Conservation (phyloP, 1,139 yeast species). For the Yamadazyma oceani region DNA sequence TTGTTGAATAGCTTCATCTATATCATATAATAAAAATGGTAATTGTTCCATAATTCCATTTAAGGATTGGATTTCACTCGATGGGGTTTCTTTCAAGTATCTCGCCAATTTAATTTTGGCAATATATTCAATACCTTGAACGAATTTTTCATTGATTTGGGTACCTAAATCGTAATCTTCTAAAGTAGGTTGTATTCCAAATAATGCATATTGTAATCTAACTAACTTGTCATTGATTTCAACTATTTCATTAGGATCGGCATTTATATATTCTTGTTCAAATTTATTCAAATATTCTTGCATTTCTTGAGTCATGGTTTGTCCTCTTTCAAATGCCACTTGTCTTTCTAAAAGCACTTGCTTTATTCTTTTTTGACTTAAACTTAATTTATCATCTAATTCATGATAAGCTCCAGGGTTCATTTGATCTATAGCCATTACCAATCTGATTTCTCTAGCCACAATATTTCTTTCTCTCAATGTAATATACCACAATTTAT, state of each 20-base stretch:
- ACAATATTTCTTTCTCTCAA: conserved; percentile 80
- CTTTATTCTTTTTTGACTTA: conserved; percentile 61
- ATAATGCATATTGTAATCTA: conserved; percentile 77
- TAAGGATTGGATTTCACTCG: conserved; percentile 28
- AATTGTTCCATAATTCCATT: conserved; percentile 43
- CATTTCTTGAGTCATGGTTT: conserved; percentile 42
- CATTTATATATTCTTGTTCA: conserved; percentile 54
- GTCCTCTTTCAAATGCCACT: conserved; percentile 65
- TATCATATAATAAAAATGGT: conserved; percentile 44
- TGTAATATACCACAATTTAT: conserved; percentile 84
- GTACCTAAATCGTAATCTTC: conserved; percentile 44
- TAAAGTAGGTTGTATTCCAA: conserved; percentile 63
- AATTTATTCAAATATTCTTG: conserved; percentile 59
- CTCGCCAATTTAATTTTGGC: conserved; percentile 63
- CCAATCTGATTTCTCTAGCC: conserved; percentile 67
- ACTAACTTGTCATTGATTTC: conserved; percentile 68
- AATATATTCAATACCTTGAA: conserved; percentile 65
- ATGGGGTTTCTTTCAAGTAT: conserved; percentile 22
- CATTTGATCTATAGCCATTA: conserved; percentile 28
- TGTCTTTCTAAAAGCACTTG: conserved; percentile 88
- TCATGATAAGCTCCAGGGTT: conserved; percentile 27
- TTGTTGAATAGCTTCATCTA: conserved; percentile 55
- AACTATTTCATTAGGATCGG: conserved; percentile 56
- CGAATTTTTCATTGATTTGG: conserved; percentile 55
- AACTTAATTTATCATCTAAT: conserved; percentile 36